These are phyloP conservation scores for Diddensiella santjacobensis DNA, from an alignment of 805 yeast species.

Conservation along the genomic window DNA sequence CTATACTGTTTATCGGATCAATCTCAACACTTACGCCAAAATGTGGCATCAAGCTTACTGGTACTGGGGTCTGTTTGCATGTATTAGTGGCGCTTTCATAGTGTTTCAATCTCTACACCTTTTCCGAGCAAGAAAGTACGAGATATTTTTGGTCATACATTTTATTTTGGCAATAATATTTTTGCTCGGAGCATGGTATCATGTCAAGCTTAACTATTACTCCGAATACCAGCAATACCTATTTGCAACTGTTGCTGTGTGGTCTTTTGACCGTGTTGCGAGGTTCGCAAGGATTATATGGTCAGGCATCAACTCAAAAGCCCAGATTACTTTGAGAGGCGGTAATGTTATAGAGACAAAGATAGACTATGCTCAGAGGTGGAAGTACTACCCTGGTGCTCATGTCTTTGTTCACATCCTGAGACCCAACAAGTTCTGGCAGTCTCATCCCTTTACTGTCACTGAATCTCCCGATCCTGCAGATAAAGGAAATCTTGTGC, in stretches of 20 bases:
- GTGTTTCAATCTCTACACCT: constrained; percentile 47
- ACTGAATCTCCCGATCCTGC: constrained; percentile 16
- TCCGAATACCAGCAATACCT: constrained; percentile 32
- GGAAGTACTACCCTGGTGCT: constrained; percentile 53
- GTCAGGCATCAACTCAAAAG: constrained; percentile 6
- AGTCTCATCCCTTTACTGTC: constrained; percentile 69
- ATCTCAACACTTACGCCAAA: constrained; percentile 25
- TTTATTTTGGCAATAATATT: constrained; percentile 51
- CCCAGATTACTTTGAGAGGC: constrained; percentile 15
- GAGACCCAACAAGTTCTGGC: constrained; percentile 53
- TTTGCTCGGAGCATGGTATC: constrained; percentile 56
- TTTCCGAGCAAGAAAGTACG: constrained; percentile 53
- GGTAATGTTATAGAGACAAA: constrained; percentile 25
- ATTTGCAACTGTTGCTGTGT: constrained; percentile 55
- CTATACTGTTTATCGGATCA: constrained; percentile 51
- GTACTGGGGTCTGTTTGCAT: constrained; percentile 40
- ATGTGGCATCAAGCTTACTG: constrained; percentile 24
- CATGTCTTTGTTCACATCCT: constrained; percentile 57
- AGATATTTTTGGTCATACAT: constrained; percentile 53
- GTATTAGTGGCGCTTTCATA: constrained; percentile 41
- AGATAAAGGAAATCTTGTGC: constrained; percentile 13
- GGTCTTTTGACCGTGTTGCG: constrained; percentile 63
- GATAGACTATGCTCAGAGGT: constrained; percentile 40
- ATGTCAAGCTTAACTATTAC: constrained; percentile 28
- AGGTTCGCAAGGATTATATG: constrained; percentile 48